phyloP scores from a whole-genome alignment of 768 basidiomycete species.

The Hysterangium stoloniferum region DNA sequence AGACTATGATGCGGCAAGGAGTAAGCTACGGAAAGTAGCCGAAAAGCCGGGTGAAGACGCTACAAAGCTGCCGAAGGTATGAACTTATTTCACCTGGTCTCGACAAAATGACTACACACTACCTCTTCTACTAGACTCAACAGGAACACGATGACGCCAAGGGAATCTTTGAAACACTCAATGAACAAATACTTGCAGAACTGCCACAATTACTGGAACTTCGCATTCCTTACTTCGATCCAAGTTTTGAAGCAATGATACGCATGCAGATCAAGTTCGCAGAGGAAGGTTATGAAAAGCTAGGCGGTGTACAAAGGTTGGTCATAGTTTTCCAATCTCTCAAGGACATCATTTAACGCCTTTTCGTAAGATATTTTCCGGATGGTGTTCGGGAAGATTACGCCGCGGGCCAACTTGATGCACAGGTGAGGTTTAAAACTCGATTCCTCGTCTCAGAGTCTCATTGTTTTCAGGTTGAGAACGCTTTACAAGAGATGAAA shows the following conservation, averaged over 20 bases:
- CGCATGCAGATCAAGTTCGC: conserved; percentile 97
- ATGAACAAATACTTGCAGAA: conserved; percentile 85
- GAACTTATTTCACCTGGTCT: conserved; percentile 14
- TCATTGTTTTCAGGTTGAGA: conserved; percentile 61
- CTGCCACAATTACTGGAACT: conserved; percentile 90
- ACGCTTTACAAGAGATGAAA: conserved; percentile 93
- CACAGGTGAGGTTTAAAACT: conserved; percentile 50
- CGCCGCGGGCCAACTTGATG: conserved; percentile 91
- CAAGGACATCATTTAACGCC: not conserved
- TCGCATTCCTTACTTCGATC: conserved; percentile 96
- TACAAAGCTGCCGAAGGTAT: conserved; percentile 77
- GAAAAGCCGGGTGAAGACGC: conserved; percentile 94
- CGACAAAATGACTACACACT: not conserved
- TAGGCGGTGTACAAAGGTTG: conserved; percentile 87
- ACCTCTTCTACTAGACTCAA: conserved; percentile 61
- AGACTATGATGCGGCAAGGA: conserved; percentile 91
- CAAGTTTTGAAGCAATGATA: conserved; percentile 98
- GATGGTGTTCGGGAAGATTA: conserved; percentile 94
- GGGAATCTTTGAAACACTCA: conserved; percentile 89
- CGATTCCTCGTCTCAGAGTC: conserved; percentile 1
- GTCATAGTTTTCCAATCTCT: conserved; percentile 11
- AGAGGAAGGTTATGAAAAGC: conserved; percentile 96
- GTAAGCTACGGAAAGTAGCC: conserved; percentile 78
- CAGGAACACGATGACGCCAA: conserved; percentile 93
- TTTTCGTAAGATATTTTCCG: conserved; percentile 62